These are phyloP conservation scores for Umbelopsis ramanniana DNA, from an alignment of 192 early-diverging fungal species.

Conservation along the genomic window DNA sequence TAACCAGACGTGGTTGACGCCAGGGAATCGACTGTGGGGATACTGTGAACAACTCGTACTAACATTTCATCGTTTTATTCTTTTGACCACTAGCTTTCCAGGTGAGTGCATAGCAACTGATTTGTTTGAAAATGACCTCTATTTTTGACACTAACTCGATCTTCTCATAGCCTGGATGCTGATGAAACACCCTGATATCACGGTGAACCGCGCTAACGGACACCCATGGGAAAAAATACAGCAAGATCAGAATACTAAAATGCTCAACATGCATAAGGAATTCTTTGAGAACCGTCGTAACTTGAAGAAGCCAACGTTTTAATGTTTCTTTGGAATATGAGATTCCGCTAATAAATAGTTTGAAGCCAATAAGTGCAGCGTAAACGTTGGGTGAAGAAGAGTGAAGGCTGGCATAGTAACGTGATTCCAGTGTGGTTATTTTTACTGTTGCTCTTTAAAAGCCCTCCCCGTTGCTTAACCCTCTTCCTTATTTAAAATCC, in stretches of 20 bases:
- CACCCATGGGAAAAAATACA: slow-evolving; percentile 20
- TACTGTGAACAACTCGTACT: not conserved
- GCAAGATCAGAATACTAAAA: slow-evolving; percentile 13
- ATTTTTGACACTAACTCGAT: not conserved
- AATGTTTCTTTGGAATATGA: not conserved
- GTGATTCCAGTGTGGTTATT: no score
- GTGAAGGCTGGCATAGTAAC: no score
- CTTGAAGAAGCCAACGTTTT: slow-evolving; percentile 11
- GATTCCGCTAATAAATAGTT: not conserved
- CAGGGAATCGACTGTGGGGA: not conserved
- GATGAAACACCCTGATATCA: slow-evolving; percentile 21
- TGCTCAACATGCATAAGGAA: slow-evolving; percentile 19
- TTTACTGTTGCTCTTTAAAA: not conserved
- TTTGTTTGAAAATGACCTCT: not conserved
- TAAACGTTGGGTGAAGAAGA: not conserved
- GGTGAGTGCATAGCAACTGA: not conserved
- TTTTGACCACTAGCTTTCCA: not conserved
- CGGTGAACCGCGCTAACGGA: slow-evolving; percentile 7
- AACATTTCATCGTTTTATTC: not conserved
- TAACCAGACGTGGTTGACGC: not conserved
- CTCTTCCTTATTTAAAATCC: not conserved
- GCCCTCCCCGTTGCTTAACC: not conserved
- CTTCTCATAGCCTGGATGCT: slow-evolving; percentile 8
- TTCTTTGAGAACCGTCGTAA: slow-evolving; percentile 21
- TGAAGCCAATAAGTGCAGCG: not conserved